Conservation (phyloP, 2,329 filamentous ascomycete species). For the Penicillium sp. region DNA sequence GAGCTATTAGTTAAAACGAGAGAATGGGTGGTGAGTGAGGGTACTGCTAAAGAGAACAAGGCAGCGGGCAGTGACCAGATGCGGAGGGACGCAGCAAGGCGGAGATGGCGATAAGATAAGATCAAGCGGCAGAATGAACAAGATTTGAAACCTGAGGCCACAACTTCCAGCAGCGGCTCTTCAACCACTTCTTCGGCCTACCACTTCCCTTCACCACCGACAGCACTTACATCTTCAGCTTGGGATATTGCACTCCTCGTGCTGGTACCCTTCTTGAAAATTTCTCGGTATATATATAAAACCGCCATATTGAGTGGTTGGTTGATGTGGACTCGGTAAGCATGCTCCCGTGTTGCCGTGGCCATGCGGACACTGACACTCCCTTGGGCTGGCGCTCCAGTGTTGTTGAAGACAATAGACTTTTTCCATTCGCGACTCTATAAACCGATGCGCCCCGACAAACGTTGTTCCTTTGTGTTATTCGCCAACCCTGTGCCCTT, state of each 20-base stretch:
- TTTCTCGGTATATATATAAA: constrained; percentile 9
- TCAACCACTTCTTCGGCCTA: constrained; percentile 13
- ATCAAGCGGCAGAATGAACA: constrained; percentile 27
- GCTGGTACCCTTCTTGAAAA: not conserved
- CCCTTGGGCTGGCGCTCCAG: constrained; percentile 22
- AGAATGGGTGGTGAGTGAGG: not conserved
- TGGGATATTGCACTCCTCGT: not conserved
- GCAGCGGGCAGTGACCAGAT: constrained; percentile 10
- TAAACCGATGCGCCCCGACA: constrained; percentile 17
- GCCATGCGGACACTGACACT: constrained; percentile 25
- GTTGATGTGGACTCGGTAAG: constrained; percentile 15
- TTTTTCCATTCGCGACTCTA: constrained; percentile 14
- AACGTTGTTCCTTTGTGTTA: constrained; percentile 9
- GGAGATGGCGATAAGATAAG: constrained; percentile 45
- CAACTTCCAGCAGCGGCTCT: constrained; percentile 15
- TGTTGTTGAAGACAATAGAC: constrained; percentile 20
- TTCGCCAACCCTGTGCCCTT: constrained; percentile 1
- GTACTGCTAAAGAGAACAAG: constrained; percentile 13
- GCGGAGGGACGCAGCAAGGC: constrained; percentile 28
- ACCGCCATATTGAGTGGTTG: not conserved
- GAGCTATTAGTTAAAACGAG: not conserved
- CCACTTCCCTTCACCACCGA: constrained; percentile 2
- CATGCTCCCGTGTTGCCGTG: constrained; percentile 13
- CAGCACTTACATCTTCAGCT: constrained; percentile 2
- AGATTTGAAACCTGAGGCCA: constrained; percentile 18